These are phyloP conservation scores for Hortaea werneckii DNA, from an alignment of 2,329 filamentous ascomycete species.

Conservation along the genomic window DNA sequence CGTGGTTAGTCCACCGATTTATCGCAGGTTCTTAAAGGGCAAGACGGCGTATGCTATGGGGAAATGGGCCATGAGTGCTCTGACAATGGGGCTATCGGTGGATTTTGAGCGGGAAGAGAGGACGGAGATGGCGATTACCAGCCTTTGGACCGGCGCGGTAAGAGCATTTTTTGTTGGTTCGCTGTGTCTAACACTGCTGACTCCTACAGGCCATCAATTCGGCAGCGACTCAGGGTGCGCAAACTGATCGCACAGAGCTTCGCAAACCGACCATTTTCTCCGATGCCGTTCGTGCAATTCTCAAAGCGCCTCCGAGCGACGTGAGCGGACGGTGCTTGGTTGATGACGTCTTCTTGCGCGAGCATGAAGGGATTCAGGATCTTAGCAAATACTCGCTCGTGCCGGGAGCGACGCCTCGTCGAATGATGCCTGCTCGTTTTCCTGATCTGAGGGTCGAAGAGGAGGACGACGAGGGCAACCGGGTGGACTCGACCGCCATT, in stretches of 20 bases:
- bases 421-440: constrained; percentile 66
- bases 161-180: constrained; percentile 17
- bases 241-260: constrained; percentile 14
- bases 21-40: constrained; percentile 72
- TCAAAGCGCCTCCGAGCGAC: constrained; percentile 45
- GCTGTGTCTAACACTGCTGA: not conserved
- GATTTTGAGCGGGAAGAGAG: constrained; percentile 61
- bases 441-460: constrained; percentile 64
- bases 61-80: constrained; percentile 71
- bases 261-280: constrained; percentile 57
- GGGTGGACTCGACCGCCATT: constrained; percentile 53
- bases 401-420: constrained; percentile 50
- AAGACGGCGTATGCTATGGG: constrained; percentile 74
- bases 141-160: constrained; percentile 71
- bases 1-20: constrained; percentile 76
- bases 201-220: constrained; percentile 54
- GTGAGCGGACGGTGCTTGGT: constrained; percentile 65
- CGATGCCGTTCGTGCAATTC: constrained; percentile 65
- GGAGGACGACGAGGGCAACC: constrained; percentile 68
- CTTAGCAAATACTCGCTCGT: constrained; percentile 66
- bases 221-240: constrained; percentile 53
- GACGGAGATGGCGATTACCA: constrained; percentile 63
- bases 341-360: constrained; percentile 71
- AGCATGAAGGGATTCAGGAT: constrained; percentile 53
- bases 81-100: constrained; percentile 74